Percentiles rank a stretch among this genome's conserved stretches.
Evolutionary conservation across 1,139 yeast genomes (phyloP).

Genomic region (Magnusiomyces paraingens): DNA sequence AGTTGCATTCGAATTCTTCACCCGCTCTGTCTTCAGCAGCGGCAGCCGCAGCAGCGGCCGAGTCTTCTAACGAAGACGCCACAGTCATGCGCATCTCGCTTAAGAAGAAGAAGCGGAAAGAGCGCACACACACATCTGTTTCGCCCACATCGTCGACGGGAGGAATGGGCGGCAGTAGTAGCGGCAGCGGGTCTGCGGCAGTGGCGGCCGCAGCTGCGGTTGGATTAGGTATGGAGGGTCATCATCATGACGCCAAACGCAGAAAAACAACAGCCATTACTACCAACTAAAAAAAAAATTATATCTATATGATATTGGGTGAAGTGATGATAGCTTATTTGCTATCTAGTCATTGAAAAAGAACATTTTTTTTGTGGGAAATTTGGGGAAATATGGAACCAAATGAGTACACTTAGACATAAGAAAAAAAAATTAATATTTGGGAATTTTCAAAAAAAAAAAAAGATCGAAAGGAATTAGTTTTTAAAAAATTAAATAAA

Average conservation of each 20-base stretch:
- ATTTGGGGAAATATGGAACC: no score
- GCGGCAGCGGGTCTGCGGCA: not conserved
- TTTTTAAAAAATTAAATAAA: no score
- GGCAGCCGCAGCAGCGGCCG: slow-evolving; percentile 16
- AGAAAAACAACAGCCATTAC: not conserved
- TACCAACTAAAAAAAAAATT: no score
- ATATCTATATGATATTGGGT: no score
- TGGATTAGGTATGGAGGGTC: slow-evolving; percentile 4
- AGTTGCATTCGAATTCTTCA: slow-evolving; percentile 13
- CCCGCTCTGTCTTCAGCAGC: slow-evolving; percentile 12
- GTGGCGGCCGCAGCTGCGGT: not conserved
- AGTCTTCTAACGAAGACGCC: slow-evolving; percentile 23
- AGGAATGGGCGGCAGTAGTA: not conserved
- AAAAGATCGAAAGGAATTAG: no score
- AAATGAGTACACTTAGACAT: no score
- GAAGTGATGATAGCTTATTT: no score
- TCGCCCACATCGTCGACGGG: slow-evolving; percentile 12
- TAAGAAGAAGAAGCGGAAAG: slow-evolving; percentile 20
- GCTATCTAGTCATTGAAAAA: no score
- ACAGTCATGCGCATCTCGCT: slow-evolving; percentile 14
- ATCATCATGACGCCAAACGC: slow-evolving; percentile 1
- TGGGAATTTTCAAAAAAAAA: no score
- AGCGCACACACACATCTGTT: slow-evolving; percentile 10
- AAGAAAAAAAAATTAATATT: no score
- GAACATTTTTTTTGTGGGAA: no score